Evolutionary conservation across 164 flowering plant species (phyloP), one percentile per base, ranked within the genome.

Genomic region (Vitis rupestris): DNA sequence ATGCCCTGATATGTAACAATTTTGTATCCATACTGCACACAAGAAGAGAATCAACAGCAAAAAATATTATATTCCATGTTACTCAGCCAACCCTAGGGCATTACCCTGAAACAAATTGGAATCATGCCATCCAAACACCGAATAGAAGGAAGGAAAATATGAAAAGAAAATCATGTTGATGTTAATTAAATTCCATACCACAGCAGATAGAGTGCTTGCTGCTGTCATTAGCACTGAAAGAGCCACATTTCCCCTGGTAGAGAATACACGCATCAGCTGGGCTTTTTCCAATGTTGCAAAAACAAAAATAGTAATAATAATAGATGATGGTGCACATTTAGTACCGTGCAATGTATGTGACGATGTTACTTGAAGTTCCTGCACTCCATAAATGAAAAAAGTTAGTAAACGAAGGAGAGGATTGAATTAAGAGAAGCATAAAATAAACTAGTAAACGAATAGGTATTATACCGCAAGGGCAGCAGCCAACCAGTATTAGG

Each of bases 191-290:
- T 23, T 23, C 27, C 27, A 23, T 75, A 93, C 96, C 94, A 90
- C 96, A 55, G 97, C 92, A 58, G 91, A 73, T 30, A 94, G 48
- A 59, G 97, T 92, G 83, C 97, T 94, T 53, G 90, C 91, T 50
- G 98, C 98, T 37, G 98, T 92, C 98, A 94, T 90, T 76, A 92
- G 65, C 50, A 94, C 97, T 27, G 98, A 94, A 60, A 92, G 97
- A 52, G 97, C 98, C 63, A 94, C 98, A 82, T 92, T 94, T 75
- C 95, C 97, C 10, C 98, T 92, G 91, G 23, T 67, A 78, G 44
- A 76, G 51, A 69, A 59, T 53, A 50, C 61, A 23, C 1, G 27
- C 1, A 23, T 23, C 27, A 23, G 27, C 27, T 23, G 27, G 27
- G 27, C 27, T 1, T 23, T 23, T 23, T 23, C 27, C 27, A 23